phyloP scores from a whole-genome alignment of 2,329 filamentous ascomycete species.

The Didymella arachidicola region DNA sequence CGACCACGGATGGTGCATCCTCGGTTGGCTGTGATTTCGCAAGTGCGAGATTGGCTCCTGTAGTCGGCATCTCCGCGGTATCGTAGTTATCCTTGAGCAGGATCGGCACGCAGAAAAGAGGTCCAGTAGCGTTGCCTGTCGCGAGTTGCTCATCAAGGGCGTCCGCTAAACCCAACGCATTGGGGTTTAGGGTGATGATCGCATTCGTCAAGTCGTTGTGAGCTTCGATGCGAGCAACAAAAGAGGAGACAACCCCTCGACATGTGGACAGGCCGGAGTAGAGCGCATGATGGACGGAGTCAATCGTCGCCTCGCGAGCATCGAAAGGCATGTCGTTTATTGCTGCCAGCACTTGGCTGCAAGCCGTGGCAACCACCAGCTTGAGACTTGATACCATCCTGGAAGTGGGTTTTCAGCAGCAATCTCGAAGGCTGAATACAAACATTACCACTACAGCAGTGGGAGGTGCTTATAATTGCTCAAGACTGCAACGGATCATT shows the following conservation, averaged over 20 bases:
- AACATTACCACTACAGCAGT: constrained; percentile 8
- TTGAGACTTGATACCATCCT: constrained; percentile 7
- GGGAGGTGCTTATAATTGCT: constrained; percentile 1
- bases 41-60: constrained; percentile 62
- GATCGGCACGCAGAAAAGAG: constrained; percentile 68
- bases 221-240: constrained; percentile 64
- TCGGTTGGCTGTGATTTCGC: constrained; percentile 55
- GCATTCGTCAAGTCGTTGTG: constrained; percentile 67
- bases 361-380: constrained; percentile 19
- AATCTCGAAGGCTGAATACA: not conserved
- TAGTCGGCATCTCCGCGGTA: constrained; percentile 64
- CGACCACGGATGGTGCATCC: constrained; percentile 61
- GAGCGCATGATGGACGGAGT: constrained; percentile 64
- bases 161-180: constrained; percentile 59
- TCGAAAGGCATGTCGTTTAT: constrained; percentile 56
- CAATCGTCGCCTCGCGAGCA: constrained; percentile 65
- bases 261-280: constrained; percentile 63
- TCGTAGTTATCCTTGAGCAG: constrained; percentile 72
- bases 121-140: constrained; percentile 58
- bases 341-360: constrained; percentile 12
- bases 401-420: not conserved
- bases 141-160: constrained; percentile 58
- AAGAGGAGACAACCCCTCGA: constrained; percentile 62
- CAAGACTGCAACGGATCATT: not conserved
- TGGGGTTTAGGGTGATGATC: constrained; percentile 62